Base-by-base conservation (phyloP, 352 stramenopile genomes). In the Globisporangium recalcitrans region DNA sequence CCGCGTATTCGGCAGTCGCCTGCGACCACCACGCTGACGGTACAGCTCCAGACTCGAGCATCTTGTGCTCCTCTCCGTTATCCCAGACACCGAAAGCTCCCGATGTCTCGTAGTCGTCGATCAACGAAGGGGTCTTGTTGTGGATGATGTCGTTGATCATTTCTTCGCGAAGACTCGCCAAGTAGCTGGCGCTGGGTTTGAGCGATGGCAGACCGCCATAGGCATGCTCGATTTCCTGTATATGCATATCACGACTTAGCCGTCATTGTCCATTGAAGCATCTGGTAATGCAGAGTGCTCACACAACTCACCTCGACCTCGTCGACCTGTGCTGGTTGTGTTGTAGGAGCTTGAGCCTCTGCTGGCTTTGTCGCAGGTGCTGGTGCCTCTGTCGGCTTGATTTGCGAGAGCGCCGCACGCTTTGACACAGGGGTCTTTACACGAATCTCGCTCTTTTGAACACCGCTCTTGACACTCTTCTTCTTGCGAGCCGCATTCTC, bases 151-250 rank as follows among this genome's bases (percentile, higher is more conserved):
- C 82, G 24, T 58, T 63, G 40, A 77, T 47, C 31, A 90, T 80
- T 31, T 88, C 81, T 36, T 85, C 60, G 29, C 68, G 71, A 13
- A 94, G 63, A n/a, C 60, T 61, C 16, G 73, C 66, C n/a, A 88
- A 44, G 52, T 80, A 82, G 0, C 55, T 64, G 1, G 65, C 68
- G 21, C 87, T 70, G 2, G 67, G 49, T 24, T 63, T 63, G 0
- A 67, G 61, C 1, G 70, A 78, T 6, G 77, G 49, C 9, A 94
- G 26, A 21, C 85, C 85, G 31, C 85, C 85, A 52, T 91, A 91
- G 19, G 85, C 81, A 36, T 71, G 62, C 32, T 94, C 85, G 48
- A 92, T 82, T 21, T 94, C 79, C 82, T 91, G 32, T 16, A 60
- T 13, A 19, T 22, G 26, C 60, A 3, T 14, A 3, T n/a, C 5